A percentile compares a stretch with the other conserved stretches of the same genome.
Conservation (phyloP, 257 asterid genomes). For the Solanum ossicruentum region DNA sequence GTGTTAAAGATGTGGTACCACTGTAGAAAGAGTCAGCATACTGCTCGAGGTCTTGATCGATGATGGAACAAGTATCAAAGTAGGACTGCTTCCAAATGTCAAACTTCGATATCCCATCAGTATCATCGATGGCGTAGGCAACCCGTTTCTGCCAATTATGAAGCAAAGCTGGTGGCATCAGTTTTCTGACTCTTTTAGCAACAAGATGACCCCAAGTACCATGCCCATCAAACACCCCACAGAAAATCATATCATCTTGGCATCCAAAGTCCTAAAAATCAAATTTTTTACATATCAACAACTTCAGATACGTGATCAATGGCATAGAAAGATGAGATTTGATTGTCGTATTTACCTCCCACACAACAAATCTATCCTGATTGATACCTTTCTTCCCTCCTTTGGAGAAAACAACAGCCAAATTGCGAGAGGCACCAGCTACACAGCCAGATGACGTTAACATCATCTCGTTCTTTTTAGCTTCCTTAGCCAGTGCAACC, state of each 20-base stretch:
- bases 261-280: slow-evolving; percentile 51
- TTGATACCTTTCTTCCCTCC: slow-evolving; percentile 60
- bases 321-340: not conserved
- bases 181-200: slow-evolving; percentile 39
- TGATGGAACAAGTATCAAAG: slow-evolving; percentile 44
- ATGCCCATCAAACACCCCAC: slow-evolving; percentile 82
- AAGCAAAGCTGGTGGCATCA: slow-evolving; percentile 49
- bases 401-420: slow-evolving; percentile 34
- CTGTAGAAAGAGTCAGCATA: slow-evolving; percentile 56
- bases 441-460: slow-evolving; percentile 42
- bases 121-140: slow-evolving; percentile 16
- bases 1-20: slow-evolving; percentile 54
- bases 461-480: slow-evolving; percentile 41
- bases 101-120: slow-evolving; percentile 11
- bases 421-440: slow-evolving; percentile 13
- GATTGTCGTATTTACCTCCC: slow-evolving; percentile 41
- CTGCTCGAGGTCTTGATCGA: slow-evolving; percentile 47
- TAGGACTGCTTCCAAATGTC: slow-evolving; percentile 57
- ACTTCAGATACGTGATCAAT: not conserved
- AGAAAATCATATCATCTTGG: slow-evolving; percentile 56
- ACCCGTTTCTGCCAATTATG: slow-evolving; percentile 54
- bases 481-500: slow-evolving; percentile 37
- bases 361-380: slow-evolving; percentile 50
- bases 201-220: slow-evolving; percentile 82
- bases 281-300: not conserved